Conservation (phyloP, 805 yeast species). For the Zygosaccharomyces lentus region DNA sequence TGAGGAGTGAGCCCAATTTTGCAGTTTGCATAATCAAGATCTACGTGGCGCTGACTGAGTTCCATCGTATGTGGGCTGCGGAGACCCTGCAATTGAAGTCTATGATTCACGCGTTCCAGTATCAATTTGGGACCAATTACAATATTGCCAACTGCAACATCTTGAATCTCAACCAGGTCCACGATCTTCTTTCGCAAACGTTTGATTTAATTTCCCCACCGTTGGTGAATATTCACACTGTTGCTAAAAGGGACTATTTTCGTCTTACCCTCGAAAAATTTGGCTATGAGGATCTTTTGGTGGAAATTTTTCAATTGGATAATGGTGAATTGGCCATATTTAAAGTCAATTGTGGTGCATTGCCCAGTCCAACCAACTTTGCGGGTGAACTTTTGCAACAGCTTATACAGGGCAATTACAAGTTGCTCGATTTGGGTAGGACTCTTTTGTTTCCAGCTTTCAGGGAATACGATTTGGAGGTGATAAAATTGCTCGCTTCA, state of each 20-base stretch:
- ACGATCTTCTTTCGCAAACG: constrained; percentile 23
- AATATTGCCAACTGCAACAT: constrained; percentile 14
- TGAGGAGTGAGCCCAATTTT: constrained; percentile 14
- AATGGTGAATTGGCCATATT: constrained; percentile 29
- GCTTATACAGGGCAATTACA: constrained; percentile 13
- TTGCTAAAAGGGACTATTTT: constrained; percentile 23
- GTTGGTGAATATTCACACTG: constrained; percentile 14
- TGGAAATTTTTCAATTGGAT: constrained; percentile 27
- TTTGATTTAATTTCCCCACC: constrained; percentile 19
- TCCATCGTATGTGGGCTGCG: constrained; percentile 9
- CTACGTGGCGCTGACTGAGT: constrained; percentile 10
- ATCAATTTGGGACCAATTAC: constrained; percentile 17
- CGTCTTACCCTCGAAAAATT: constrained; percentile 19
- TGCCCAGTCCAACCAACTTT: constrained; percentile 10
- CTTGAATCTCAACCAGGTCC: constrained; percentile 23
- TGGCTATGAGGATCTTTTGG: constrained; percentile 15
- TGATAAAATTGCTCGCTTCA: constrained; percentile 8
- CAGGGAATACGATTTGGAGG: constrained; percentile 22
- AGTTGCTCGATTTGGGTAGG: constrained; percentile 23
- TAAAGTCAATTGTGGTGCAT: constrained; percentile 21
- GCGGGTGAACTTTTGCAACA: constrained; percentile 13
- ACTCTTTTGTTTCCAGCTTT: constrained; percentile 27
- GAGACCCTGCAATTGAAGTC: constrained; percentile 13
- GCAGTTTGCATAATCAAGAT: constrained; percentile 8
- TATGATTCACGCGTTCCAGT: constrained; percentile 16